Conservation (phyloP, 768 basidiomycete genomes). For the Kondoa subrosea region DNA sequence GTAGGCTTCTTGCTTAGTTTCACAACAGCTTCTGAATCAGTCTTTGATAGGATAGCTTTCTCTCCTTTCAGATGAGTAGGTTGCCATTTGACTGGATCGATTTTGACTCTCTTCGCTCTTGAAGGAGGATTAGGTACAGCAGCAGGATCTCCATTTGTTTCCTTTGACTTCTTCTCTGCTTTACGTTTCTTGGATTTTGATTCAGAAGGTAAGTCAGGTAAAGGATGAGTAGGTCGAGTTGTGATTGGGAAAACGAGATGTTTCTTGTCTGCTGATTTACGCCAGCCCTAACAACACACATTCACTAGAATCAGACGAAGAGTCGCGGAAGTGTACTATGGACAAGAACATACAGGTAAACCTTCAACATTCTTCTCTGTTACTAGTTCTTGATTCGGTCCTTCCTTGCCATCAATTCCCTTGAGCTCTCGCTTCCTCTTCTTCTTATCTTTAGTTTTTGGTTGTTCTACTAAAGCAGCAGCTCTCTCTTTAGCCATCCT, state of each 20-base stretch:
- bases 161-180: constrained; percentile 9
- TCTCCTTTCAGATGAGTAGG: constrained; percentile 38
- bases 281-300: constrained; percentile 42
- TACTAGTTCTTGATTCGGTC: constrained; percentile 49
- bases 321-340: neutral
- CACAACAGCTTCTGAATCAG: neutral
- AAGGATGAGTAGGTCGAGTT: constrained; percentile 52
- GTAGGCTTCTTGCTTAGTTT: neutral
- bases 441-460: constrained; percentile 19
- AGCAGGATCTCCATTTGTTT: constrained; percentile 17
- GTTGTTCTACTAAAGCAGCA: constrained; percentile 30
- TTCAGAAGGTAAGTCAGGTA: constrained; percentile 33
- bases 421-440: constrained; percentile 17
- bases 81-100: constrained; percentile 58
- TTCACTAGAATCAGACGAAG: too few relatives aligned
- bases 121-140: constrained; percentile 36
- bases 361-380: constrained; percentile 43
- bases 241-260: constrained; percentile 49
- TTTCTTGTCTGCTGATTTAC: constrained; percentile 45
- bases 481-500: constrained; percentile 36
- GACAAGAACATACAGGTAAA: constrained; percentile 30
- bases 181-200: constrained; percentile 7
- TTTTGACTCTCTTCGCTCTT: constrained; percentile 47
- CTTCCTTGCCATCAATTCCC: constrained; percentile 36
- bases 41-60: neutral